phyloP scores from a whole-genome alignment of 2,329 filamentous ascomycete species.

The Monilinia fructicola region DNA sequence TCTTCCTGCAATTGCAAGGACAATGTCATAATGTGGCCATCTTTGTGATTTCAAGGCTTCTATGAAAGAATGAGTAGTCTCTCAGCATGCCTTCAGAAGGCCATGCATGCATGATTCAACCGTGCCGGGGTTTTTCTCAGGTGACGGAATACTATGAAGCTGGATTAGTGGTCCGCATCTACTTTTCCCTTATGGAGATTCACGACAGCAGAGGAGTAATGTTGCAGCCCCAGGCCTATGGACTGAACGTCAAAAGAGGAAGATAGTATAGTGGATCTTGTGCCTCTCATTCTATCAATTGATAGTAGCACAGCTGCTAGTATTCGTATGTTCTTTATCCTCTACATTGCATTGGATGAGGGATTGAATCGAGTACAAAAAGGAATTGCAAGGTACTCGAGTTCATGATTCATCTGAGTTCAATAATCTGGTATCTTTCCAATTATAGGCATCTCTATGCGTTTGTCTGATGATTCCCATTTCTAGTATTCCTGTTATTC shows the following conservation, averaged over 20 bases:
- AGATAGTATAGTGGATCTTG: too few species aligned
- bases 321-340: neutral
- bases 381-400: neutral
- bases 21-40: neutral
- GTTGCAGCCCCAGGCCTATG: neutral
- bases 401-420: neutral
- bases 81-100: neutral
- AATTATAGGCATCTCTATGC: too few species aligned
- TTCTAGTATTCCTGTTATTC: too few species aligned
- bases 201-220: too few species aligned
- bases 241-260: neutral
- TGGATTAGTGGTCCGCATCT: neutral
- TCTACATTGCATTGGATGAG: too few species aligned
- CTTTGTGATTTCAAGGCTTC: too few species aligned
- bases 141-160: neutral
- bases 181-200: neutral
- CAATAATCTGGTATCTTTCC: too few species aligned
- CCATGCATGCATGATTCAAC: neutral
- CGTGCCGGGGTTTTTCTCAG: neutral
- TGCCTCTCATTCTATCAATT: neutral
- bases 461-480: too few species aligned
- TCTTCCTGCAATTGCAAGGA: neutral
- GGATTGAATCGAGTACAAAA: too few species aligned
- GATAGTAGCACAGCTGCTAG: neutral
- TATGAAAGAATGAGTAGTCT: neutral